Evolutionary conservation across 306 rosid genomes (phyloP).

Genomic region (Cucumis cinereus): DNA sequence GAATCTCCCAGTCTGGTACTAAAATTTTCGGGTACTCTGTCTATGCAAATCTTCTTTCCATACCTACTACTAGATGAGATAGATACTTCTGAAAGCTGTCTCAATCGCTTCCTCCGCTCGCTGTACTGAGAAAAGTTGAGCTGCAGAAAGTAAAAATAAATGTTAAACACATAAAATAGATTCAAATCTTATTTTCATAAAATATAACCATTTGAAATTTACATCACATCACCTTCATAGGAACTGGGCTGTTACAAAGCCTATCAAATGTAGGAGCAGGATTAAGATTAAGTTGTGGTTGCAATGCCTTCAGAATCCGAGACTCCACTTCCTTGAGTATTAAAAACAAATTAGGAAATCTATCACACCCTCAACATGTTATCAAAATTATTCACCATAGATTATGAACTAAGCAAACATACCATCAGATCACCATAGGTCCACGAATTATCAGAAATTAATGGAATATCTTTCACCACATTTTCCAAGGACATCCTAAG

Average conservation of each 20-base stretch:
- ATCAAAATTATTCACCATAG: constrained; percentile 10
- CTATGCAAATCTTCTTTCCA: constrained; percentile 77
- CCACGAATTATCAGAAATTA: constrained; percentile 79
- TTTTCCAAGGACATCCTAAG: constrained; percentile 92
- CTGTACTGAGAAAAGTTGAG: constrained; percentile 39
- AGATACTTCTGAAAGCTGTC: constrained; percentile 68
- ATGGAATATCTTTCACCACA: constrained; percentile 89
- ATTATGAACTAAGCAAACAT: constrained; percentile 17
- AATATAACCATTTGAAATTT: constrained; percentile 3
- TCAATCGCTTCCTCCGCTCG: constrained; percentile 53
- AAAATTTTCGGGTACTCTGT: constrained; percentile 57
- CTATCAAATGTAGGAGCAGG: constrained; percentile 78
- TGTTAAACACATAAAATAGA: constrained; percentile 15
- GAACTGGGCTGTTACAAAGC: constrained; percentile 47
- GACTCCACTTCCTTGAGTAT: constrained; percentile 76
- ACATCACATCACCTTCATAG: constrained; percentile 76
- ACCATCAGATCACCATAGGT: constrained; percentile 98
- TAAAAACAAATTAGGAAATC: constrained; percentile 10
- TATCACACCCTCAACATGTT: constrained; percentile 16
- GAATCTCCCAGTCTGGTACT: constrained; percentile 47
- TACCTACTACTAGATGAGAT: constrained; percentile 46
- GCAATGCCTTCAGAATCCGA: constrained; percentile 66
- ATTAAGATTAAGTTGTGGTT: constrained; percentile 72
- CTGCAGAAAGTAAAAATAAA: constrained; percentile 38
- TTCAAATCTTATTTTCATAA: constrained; percentile 7